phyloP scores from a whole-genome alignment of 2,329 filamentous ascomycete species.

The Phoma sp. region DNA sequence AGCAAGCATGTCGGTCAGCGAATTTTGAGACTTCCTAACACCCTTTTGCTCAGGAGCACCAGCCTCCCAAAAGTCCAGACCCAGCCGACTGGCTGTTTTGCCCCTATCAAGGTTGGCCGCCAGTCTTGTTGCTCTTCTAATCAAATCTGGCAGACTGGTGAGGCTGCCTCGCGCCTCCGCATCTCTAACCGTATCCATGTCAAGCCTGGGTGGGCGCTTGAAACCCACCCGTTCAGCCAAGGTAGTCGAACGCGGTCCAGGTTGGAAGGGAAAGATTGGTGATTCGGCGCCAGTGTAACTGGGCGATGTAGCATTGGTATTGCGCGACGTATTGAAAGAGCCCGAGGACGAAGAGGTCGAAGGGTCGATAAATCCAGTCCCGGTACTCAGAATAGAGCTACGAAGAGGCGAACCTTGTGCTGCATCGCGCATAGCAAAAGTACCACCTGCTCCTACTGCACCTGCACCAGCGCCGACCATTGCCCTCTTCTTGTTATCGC shows the following conservation, averaged over 20 bases:
- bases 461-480: slow-evolving; percentile 22
- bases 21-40: slow-evolving; percentile 52
- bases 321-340: slow-evolving; percentile 39
- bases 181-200: slow-evolving; percentile 80
- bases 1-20: slow-evolving; percentile 68
- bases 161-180: slow-evolving; percentile 86
- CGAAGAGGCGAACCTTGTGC: slow-evolving; percentile 33
- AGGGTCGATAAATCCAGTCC: slow-evolving; percentile 43
- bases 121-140: slow-evolving; percentile 82
- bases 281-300: slow-evolving; percentile 32
- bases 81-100: slow-evolving; percentile 66
- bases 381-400: slow-evolving; percentile 38
- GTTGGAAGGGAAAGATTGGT: slow-evolving; percentile 40
- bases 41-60: slow-evolving; percentile 41
- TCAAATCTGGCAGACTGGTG: slow-evolving; percentile 90
- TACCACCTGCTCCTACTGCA: slow-evolving; percentile 22
- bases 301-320: slow-evolving; percentile 21
- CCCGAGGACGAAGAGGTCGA: slow-evolving; percentile 40
- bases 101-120: slow-evolving; percentile 89
- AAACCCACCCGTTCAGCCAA: slow-evolving; percentile 52
- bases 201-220: slow-evolving; percentile 70
- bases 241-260: slow-evolving; percentile 36
- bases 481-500: slow-evolving; percentile 21
- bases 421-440: slow-evolving; percentile 6
- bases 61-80: slow-evolving; percentile 56